Percentiles rank a stretch among this genome's conserved stretches.
These are phyloP conservation scores for Austroboletus rostrupii DNA, from an alignment of 1,284 basidiomycete genomes.

Conservation along the genomic window DNA sequence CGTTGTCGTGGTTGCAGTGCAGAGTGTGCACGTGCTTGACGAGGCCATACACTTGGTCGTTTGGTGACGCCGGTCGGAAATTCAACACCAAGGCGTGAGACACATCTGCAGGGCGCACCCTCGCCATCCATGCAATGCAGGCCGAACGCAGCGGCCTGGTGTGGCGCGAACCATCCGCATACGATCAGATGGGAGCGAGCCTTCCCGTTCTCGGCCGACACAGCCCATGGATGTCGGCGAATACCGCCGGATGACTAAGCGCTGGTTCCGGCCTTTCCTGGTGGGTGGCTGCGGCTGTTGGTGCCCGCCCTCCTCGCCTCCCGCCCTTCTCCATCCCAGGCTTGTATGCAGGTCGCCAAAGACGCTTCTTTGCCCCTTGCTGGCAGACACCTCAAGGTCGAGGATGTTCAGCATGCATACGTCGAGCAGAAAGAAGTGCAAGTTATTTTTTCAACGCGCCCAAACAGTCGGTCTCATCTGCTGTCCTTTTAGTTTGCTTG, in stretches of 20 bases:
- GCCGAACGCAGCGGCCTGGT: conserved; percentile 75
- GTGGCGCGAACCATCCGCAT: neutral
- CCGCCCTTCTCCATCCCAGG: neutral
- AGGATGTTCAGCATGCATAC: conserved; percentile 72
- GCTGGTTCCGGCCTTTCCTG: neutral
- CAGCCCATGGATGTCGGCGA: conserved; percentile 43
- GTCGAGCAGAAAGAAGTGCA: conserved; percentile 69
- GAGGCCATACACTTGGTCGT: conserved; percentile 85
- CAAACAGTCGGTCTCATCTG: conserved; percentile 3
- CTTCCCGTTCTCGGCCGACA: conserved; percentile 77
- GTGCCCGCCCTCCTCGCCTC: neutral
- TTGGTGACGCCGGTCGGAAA: conserved; percentile 65
- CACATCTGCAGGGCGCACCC: conserved; percentile 71
- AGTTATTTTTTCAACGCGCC: conserved; percentile 18
- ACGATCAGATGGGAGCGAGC: conserved; percentile 39
- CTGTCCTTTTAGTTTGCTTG: conserved; percentile 53
- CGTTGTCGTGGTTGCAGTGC: neutral
- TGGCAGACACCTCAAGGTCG: conserved; percentile 47
- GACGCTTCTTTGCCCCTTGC: conserved; percentile 10
- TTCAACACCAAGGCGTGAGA: conserved; percentile 83
- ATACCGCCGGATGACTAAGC: conserved; percentile 19
- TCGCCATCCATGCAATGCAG: conserved; percentile 87
- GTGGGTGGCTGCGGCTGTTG: conserved; percentile 7
- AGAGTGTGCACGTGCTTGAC: conserved; percentile 52
- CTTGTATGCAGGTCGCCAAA: conserved; percentile 14